Base-by-base conservation (phyloP, 768 basidiomycete genomes). In the Cystobasidium onofrii region DNA sequence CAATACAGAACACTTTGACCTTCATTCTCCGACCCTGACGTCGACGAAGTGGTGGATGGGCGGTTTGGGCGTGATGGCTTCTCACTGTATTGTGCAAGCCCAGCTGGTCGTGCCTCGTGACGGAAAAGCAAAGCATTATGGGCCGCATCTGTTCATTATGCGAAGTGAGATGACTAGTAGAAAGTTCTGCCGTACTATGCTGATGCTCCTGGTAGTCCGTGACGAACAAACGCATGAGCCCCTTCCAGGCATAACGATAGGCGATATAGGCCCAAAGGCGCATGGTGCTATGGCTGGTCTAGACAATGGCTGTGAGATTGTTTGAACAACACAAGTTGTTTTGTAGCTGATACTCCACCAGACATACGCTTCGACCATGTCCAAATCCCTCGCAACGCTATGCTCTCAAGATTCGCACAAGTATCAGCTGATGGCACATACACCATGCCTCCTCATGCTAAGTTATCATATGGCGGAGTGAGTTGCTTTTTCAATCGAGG, bases 41-140 rank as follows among this genome's bases (percentile, higher is more conserved):
- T 88, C 88, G 76, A 86, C 83, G 74, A 90, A 90, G 78, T 90
- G 89, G 89, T 90, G 89, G 89, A 85, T 88, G 66, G 89, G 89
- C 4, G 87, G 83, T 12, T 81, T 88, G 17, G 89, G 86, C 0
- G 88, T 86, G 82, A 87, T 86, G 0, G 85, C 89, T 0, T 89
- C 88, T 0, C 88, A 89, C 78, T 88, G 88, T 13, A 84, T 89
- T 13, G 85, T 90, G 0, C 88, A 90, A 78, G 89, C 89, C 7
- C 87, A 87, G 78, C 81, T 90, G 18, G 86, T 89, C 39, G 81
- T 90, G 0, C 86, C 87, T 0, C 83, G 81, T 0, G 87, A 85
- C 12, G 52, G 69, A 13, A 20, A 54, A 52, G 20, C 4, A 13
- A 84, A 84, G 78, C 85, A 87, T 76, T 79, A 85, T 67, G 89